A percentile compares a stretch with the other conserved stretches of the same genome.
Conservation (phyloP, 148 eudicot species). For the Dysphania ambrosioides region DNA sequence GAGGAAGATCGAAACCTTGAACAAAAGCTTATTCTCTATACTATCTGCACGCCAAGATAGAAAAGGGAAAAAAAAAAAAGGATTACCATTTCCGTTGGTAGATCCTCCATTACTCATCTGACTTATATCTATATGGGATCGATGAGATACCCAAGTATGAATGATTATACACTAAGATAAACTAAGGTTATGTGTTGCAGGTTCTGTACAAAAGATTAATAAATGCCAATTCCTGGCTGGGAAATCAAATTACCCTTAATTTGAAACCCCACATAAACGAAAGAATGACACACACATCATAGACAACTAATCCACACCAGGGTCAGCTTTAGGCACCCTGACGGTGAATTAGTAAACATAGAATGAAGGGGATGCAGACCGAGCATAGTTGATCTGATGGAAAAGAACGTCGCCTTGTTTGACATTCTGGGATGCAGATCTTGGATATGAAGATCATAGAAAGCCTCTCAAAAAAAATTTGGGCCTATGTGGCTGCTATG, state of each 20-base stretch:
- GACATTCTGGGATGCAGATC: slow-evolving; percentile 38
- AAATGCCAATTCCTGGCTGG: slow-evolving; percentile 37
- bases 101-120: slow-evolving; percentile 40
- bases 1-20: slow-evolving; percentile 11
- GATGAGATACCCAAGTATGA: slow-evolving; percentile 73
- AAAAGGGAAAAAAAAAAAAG: slow-evolving; percentile 25
- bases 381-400: slow-evolving; percentile 33
- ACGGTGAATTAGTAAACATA: slow-evolving; percentile 22
- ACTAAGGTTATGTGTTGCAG: slow-evolving; percentile 33
- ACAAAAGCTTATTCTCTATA: slow-evolving; percentile 41
- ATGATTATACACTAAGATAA: slow-evolving; percentile 46
- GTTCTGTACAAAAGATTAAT: slow-evolving; percentile 52
- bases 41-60: slow-evolving; percentile 44
- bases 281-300: slow-evolving; percentile 47
- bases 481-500: slow-evolving; percentile 66
- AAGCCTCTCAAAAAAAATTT: slow-evolving; percentile 56
- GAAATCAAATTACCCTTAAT: slow-evolving; percentile 39
- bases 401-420: slow-evolving; percentile 29
- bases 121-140: slow-evolving; percentile 38
- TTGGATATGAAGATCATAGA: slow-evolving; percentile 48
- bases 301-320: slow-evolving; percentile 29
- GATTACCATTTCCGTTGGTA: slow-evolving; percentile 40
- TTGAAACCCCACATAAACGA: slow-evolving; percentile 43
- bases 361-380: slow-evolving; percentile 40
- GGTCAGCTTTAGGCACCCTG: slow-evolving; percentile 31